phyloP scores from a whole-genome alignment of 768 basidiomycete species.

The Lentinula edodes region DNA sequence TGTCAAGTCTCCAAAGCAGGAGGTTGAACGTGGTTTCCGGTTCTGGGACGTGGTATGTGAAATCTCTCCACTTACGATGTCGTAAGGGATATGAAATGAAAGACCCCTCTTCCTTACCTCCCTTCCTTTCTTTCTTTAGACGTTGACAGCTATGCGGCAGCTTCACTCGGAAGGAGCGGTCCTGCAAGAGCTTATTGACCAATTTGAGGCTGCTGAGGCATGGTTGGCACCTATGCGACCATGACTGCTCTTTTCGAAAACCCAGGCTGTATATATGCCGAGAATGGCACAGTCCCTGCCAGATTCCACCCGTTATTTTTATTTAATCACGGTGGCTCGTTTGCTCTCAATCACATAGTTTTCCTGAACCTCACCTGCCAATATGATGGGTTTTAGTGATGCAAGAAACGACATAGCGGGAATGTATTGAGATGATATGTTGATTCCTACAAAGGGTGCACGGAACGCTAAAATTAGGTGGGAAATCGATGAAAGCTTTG shows the following conservation, averaged over 20 bases:
- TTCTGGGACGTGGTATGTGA: slow-evolving; percentile 95
- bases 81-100: slow-evolving; percentile 25
- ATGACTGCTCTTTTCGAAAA: slow-evolving; percentile 28
- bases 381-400: slow-evolving; percentile 1
- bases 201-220: slow-evolving; percentile 93
- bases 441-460: slow-evolving; percentile 7
- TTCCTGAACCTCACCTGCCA: not conserved
- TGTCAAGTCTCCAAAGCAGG: slow-evolving; percentile 78
- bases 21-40: slow-evolving; percentile 94
- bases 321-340: not conserved
- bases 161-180: slow-evolving; percentile 81
- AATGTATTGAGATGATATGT: not conserved
- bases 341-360: not conserved
- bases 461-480: slow-evolving; percentile 8
- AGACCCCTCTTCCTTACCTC: not conserved
- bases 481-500: slow-evolving; percentile 10
- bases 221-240: slow-evolving; percentile 93
- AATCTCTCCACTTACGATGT: slow-evolving; percentile 49
- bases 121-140: slow-evolving; percentile 74
- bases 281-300: not conserved
- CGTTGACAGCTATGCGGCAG: slow-evolving; percentile 85
- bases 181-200: slow-evolving; percentile 82
- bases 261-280: not conserved
- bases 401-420: not conserved
- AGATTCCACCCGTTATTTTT: not conserved